Base-by-base conservation (phyloP, 805 yeast genomes). In the Kuraishia molischiana region DNA sequence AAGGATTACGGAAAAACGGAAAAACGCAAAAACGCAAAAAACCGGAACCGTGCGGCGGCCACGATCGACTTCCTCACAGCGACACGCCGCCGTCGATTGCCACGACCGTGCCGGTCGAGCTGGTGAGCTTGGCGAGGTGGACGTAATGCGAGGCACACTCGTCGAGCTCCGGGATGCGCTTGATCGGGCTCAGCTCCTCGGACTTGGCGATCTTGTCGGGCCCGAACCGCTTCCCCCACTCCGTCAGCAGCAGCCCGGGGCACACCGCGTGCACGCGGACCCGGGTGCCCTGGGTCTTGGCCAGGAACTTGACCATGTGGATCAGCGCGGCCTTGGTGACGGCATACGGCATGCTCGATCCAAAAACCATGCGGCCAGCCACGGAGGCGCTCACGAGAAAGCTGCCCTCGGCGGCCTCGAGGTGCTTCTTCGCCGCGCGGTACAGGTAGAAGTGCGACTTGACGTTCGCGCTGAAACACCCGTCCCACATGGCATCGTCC, bases 311-410 rank as follows among this genome's bases (percentile, higher is more conserved):
- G 18, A 35, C 37, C 24, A 35, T 18, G 17, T 35, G 37, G 26
- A 28, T 35, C 19, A 35, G 32, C 15, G 32, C 37, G 8, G 37
- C 32, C 26, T 35, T 35, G 19, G 26, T 28, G 13, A 57, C 64
- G 5, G 62, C 52, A 44, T 62, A 62, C 9, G 68, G 62, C 34
- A 46, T 61, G 53, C 50, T 52, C 17, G 53, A 49, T 10, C 56
- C 59, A 44, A 41, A 54, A 46, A 32, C 45, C 19, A 42, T 43
- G 28, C 56, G 37, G 5, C 62, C 62, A 13, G 59, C 59, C 18
- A 54, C 46, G 3, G 57, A 52, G 11, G 58, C 55, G 4, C 57
- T 41, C 19, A 48, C 54, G 30, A 54, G 46, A 30, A 54, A 54
- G 3, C 45, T 43, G 4, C 57, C 58, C 4, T 53, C 54, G 18